phyloP scores from a whole-genome alignment of 306 rosid species.

The Dicorynia guianensis region DNA sequence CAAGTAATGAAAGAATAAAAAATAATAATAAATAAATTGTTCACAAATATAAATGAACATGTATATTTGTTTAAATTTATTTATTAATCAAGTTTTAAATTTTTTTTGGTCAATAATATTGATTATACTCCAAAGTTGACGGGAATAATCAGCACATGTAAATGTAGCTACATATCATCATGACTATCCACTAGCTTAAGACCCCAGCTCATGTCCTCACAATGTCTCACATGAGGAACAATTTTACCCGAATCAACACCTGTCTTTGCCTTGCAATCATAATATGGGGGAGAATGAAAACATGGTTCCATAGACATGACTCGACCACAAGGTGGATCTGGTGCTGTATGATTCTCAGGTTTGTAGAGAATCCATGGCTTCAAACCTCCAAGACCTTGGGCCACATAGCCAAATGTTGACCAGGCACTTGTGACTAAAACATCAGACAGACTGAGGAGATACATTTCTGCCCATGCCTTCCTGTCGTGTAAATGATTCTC shows the following conservation, averaged over 20 bases:
- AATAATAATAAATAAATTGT: too few species aligned
- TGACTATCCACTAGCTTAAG: conserved; percentile 53
- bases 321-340: conserved; percentile 64
- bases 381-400: conserved; percentile 78
- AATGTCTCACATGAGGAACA: conserved; percentile 77
- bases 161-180: too few species aligned
- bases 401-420: conserved; percentile 87
- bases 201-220: conserved; percentile 92
- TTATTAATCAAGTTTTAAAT: too few species aligned
- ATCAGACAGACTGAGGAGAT: conserved; percentile 66
- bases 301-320: conserved; percentile 82
- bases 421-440: conserved; percentile 72
- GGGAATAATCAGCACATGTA: too few species aligned
- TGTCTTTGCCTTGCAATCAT: conserved; percentile 70
- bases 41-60: too few species aligned
- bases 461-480: conserved; percentile 85
- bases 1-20: too few species aligned
- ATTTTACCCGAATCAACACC: conserved; percentile 64
- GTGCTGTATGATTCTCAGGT: conserved; percentile 67
- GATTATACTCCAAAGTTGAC: too few species aligned
- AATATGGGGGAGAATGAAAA: conserved; percentile 77
- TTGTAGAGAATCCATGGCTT: conserved; percentile 75
- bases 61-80: too few species aligned
- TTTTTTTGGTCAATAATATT: too few species aligned
- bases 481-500: conserved; percentile 63